Evolutionary conservation across 2,329 filamentous ascomycete species (phyloP), one percentile per base, ranked within the genome.

Genomic region (Fusarium paranaense): DNA sequence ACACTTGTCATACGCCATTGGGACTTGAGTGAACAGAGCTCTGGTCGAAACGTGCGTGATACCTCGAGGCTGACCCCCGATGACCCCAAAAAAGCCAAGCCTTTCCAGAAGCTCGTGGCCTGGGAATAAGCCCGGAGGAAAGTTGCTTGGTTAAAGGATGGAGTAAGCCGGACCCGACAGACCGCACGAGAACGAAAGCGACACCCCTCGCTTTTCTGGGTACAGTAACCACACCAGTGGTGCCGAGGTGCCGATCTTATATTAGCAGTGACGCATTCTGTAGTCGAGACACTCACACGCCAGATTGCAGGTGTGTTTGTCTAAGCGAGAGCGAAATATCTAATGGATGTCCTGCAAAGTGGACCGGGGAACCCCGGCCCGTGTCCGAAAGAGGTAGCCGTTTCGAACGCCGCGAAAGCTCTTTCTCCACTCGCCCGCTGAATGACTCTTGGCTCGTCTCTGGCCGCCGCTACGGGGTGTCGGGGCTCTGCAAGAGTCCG

Each of bases 401-500:
- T 77, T 78, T 78, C 76, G 74, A 71, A 67, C 64, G 59, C 32
- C 60, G 59, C 47, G 47, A 42, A 42, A 25, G 54, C 16, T 47
- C 27, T 35, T 47, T 50, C 58, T 58, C 71, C 66, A 71, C 70
- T 52, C 54, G 54, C 52, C 71, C 62, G 68, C 68, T 62, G n/a
- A 59, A 52, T 52, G 40, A 69, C 52, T 38, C 35, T 32, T 52
- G 45, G 20, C 20, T 22, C 42, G 42, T 16, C 42, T 33, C 25
- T 42, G 54, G 38, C 38, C n/a, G 38, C 38, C 38, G 40, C 60
- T 59, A 66, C 74, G 74, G 76, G 59, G 25, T 68, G 63, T 77
- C 76, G 76, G 76, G 59, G 33, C 70, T 25, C 62, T 76, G 66
- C 67, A 72, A 69, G 60, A 77, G 71, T 70, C 76, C 76, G 76